Percentiles rank a stretch among this genome's conserved stretches.
These are phyloP conservation scores for Termitomyces sp. DNA, from an alignment of 768 basidiomycete species.

Conservation along the genomic window DNA sequence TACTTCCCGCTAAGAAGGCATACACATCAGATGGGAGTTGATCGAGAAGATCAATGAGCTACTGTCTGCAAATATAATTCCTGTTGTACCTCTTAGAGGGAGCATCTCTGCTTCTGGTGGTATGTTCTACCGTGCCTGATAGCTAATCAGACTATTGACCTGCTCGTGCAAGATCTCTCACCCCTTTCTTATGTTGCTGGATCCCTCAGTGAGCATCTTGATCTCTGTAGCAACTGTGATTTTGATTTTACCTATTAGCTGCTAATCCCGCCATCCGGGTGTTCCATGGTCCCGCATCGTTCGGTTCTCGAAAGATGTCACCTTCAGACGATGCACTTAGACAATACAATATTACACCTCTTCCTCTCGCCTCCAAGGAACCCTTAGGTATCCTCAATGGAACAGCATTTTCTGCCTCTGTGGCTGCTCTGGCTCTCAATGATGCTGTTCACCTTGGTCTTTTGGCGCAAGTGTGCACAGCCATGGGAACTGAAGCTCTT, in stretches of 20 bases:
- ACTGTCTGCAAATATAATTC: constrained; percentile 57
- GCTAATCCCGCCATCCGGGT: constrained; percentile 25
- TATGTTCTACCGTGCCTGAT: constrained; percentile 18
- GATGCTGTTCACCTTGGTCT: constrained; percentile 61
- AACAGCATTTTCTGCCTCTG: constrained; percentile 70
- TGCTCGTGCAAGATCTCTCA: constrained; percentile 31
- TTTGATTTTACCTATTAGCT: constrained; percentile 12
- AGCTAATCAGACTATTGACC: background rate
- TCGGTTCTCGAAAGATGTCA: constrained; percentile 43
- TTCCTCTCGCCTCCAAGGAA: constrained; percentile 60
- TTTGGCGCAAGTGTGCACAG: constrained; percentile 67
- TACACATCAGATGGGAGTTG: constrained; percentile 48
- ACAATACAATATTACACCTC: constrained; percentile 48
- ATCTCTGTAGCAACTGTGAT: background rate
- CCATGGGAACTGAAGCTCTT: constrained; percentile 76
- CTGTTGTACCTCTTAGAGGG: constrained; percentile 74
- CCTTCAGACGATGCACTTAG: constrained; percentile 47
- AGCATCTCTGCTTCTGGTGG: constrained; percentile 78
- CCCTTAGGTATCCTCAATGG: constrained; percentile 71
- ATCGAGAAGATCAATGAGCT: constrained; percentile 66
- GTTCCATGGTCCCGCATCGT: constrained; percentile 47
- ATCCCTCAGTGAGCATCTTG: constrained; percentile 36
- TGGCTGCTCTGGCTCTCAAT: constrained; percentile 64
- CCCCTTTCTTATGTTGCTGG: constrained; percentile 64
- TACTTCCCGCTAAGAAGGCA: background rate